A percentile compares a stretch with the other conserved stretches of the same genome.
Evolutionary conservation across 164 flowering plant species (phyloP).

Genomic region (Santalum album): DNA sequence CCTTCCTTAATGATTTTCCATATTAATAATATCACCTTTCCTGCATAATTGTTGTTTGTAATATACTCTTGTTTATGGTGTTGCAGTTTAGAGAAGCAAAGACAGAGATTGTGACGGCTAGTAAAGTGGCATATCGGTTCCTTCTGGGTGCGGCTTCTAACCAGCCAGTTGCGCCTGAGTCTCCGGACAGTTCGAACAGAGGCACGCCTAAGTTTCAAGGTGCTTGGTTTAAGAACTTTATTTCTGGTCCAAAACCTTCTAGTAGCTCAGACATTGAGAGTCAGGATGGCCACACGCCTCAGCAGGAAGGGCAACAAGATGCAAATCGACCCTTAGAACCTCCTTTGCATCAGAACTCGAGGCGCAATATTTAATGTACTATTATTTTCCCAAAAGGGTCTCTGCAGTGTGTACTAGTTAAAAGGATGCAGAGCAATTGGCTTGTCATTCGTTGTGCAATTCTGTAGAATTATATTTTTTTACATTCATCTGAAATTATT

Average conservation of each 20-base stretch:
- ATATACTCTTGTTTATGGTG: background rate
- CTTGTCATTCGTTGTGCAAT: background rate
- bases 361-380: conserved; percentile 4
- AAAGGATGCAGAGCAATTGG: background rate
- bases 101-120: conserved; percentile 85
- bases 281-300: conserved; percentile 22
- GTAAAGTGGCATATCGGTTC: conserved; percentile 86
- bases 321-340: conserved; percentile 3
- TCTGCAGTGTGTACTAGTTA: background rate
- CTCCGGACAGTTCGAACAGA: conserved; percentile 41
- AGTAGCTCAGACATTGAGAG: conserved; percentile 43
- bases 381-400: background rate
- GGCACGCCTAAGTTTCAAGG: conserved; percentile 53
- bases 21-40: no score
- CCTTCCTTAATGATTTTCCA: no score
- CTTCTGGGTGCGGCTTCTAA: conserved; percentile 46
- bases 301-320: conserved; percentile 15
- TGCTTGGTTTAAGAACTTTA: conserved; percentile 67
- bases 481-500: no score
- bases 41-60: no score
- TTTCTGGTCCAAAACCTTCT: conserved; percentile 56
- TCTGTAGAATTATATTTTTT: background rate
- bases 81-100: conserved; percentile 86
- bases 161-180: conserved; percentile 26
- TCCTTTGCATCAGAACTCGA: conserved; percentile 14